Percentiles rank a stretch among this genome's conserved stretches.
Evolutionary conservation across 2,329 filamentous ascomycete species (phyloP).

Genomic region (Aspergillus awamori): DNA sequence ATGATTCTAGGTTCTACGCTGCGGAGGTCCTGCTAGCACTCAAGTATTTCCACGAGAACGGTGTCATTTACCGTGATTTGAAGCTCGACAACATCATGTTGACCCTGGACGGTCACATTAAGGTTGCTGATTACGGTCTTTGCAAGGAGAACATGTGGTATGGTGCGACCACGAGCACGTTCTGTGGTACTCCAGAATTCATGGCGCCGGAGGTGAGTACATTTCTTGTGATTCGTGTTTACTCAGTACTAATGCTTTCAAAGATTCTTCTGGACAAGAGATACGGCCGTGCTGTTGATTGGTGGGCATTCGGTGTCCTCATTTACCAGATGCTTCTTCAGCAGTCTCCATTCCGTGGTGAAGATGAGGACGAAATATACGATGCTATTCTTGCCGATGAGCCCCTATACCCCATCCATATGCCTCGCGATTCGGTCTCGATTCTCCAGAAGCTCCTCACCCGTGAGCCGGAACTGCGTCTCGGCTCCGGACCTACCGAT

Average conservation of each 20-base stretch:
- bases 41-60: constrained; percentile 99
- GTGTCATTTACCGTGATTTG: constrained; percentile 89
- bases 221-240: background rate
- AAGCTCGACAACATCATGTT: constrained; percentile 88
- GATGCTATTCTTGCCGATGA: constrained; percentile 97
- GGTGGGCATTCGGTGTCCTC: constrained; percentile 98
- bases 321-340: constrained; percentile 99
- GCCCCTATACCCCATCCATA: constrained; percentile 96
- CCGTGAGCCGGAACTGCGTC: constrained; percentile 86
- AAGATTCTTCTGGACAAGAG: constrained; percentile 97
- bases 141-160: constrained; percentile 99
- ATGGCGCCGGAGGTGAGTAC: constrained; percentile 90
- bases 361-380: constrained; percentile 99
- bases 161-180: constrained; percentile 92
- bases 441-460: constrained; percentile 97
- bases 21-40: constrained; percentile 95
- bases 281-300: constrained; percentile 94
- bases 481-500: constrained; percentile 93
- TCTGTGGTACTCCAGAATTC: constrained; percentile 99
- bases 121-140: constrained; percentile 96
- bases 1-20: constrained; percentile 76
- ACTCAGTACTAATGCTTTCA: constrained; percentile 24
- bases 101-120: constrained; percentile 94
- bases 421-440: constrained; percentile 96
- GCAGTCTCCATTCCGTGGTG: constrained; percentile 96